Base-by-base conservation (phyloP, 305 asterid genomes). In the Fraxinus dipetala region DNA sequence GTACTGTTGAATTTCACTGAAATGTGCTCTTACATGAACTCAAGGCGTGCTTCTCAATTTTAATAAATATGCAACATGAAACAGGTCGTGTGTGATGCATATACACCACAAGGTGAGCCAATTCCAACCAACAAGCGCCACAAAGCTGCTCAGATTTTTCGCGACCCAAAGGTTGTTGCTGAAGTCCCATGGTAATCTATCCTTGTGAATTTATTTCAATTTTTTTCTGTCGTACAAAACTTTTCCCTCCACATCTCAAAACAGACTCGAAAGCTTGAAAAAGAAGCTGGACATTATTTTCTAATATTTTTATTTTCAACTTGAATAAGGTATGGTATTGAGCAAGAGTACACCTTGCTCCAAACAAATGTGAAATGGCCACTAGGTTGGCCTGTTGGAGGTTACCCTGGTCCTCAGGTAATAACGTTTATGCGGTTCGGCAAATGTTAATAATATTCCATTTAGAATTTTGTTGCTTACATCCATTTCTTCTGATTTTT, bases 391-490 rank as follows among this genome's bases (percentile, higher is more conserved):
- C 98, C 98, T 40, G 91, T 86, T 75, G 99, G 99, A 88, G 99
- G 94, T 45, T 94, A 91, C 87, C 98, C 99, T 10, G 97, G 99
- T 82, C 99, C 99, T 87, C 99, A 95, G 97, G 99, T 95, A 85
- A 79, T 72, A 2, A 11, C 30, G 40, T 10, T 77, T 67, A 67
- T 54, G 74, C 38, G 3, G 36, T 67, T 28, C 4, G 3, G 74
- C 2, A 13, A 28, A 30, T 28, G 36, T 67, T 67, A 67, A 26
- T 67, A 67, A 26, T 30, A 67, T 9, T 65, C n/a, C 2, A 65
- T 65, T 65, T 65, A 3, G n/a, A 26, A 26, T 24, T 24, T 65
- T 65, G 32, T 65, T 65, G 73, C 70, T 65, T 26, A 26, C 35
- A 26, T 65, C 35, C 35, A 26, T 24, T 65, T 24, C n/a, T 65